A percentile compares a stretch with the other conserved stretches of the same genome.
Conservation (phyloP, 1,139 yeast genomes). For the Hemisphaericaspora subhashii region DNA sequence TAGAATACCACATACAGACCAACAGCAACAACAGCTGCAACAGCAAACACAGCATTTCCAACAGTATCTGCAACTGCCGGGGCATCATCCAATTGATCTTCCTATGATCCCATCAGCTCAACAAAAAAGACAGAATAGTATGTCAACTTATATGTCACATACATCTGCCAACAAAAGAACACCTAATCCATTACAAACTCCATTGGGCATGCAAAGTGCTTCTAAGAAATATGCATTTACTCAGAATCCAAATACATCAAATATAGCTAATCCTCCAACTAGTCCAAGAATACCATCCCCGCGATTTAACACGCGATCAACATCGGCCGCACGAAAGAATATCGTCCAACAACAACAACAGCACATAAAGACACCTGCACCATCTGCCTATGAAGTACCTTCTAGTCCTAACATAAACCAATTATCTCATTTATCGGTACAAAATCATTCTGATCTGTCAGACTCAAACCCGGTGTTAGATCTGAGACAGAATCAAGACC, state of each 20-base stretch:
- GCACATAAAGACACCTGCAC: constrained; percentile 40
- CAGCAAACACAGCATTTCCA: background rate
- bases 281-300: constrained; percentile 12
- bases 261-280: constrained; percentile 3
- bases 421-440: constrained; percentile 27
- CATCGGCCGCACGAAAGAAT: constrained; percentile 9
- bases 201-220: constrained; percentile 12
- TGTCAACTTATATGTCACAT: constrained; percentile 34
- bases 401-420: constrained; percentile 39
- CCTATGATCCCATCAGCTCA: constrained; percentile 15
- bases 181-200: constrained; percentile 23
- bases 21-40: constrained; percentile 2
- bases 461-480: constrained; percentile 30
- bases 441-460: constrained; percentile 44
- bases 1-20: constrained; percentile 2
- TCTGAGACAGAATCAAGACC: constrained; percentile 6
- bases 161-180: constrained; percentile 35
- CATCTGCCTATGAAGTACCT: constrained; percentile 45
- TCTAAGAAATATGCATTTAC: constrained; percentile 11
- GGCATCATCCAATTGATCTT: background rate
- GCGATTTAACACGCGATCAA: constrained; percentile 10
- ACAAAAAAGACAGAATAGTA: constrained; percentile 44
- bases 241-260: background rate
- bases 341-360: constrained; percentile 8
- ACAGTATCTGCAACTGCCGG: constrained; percentile 1